phyloP scores from a whole-genome alignment of 805 yeast species.

The Kazachstania taianensis region DNA sequence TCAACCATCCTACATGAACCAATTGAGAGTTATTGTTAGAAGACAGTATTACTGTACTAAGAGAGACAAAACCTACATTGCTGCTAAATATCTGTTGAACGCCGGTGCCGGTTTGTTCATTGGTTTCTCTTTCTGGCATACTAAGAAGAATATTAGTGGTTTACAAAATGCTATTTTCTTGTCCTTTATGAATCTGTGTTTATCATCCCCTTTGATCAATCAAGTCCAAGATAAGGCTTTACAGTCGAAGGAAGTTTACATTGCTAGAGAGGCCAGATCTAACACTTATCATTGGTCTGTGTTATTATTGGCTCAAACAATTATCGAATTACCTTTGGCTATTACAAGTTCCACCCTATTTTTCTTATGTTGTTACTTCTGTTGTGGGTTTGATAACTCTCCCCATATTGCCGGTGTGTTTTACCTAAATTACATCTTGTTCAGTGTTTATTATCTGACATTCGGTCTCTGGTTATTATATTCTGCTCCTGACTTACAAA shows the following conservation, averaged over 20 bases:
- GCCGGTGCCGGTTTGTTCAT: constrained; percentile 51
- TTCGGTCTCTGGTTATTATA: constrained; percentile 44
- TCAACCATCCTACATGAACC: constrained; percentile 36
- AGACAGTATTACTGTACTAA: constrained; percentile 40
- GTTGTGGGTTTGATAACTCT: constrained; percentile 33
- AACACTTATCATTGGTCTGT: constrained; percentile 68
- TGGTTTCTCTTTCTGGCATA: constrained; percentile 66
- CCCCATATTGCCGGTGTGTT: constrained; percentile 43
- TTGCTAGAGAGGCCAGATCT: constrained; percentile 62
- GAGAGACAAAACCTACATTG: constrained; percentile 54
- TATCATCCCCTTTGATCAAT: constrained; percentile 49
- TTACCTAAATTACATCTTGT: constrained; percentile 34
- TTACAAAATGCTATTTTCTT: constrained; percentile 54
- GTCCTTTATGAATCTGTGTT: constrained; percentile 48
- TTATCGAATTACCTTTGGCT: constrained; percentile 56
- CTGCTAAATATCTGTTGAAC: constrained; percentile 46
- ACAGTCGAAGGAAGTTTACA: constrained; percentile 50
- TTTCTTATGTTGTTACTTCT: constrained; percentile 44
- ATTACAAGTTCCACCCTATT: constrained; percentile 39
- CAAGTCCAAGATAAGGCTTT: constrained; percentile 57
- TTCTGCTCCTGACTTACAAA: constrained; percentile 56
- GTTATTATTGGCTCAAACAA: constrained; percentile 42
- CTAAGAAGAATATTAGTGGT: constrained; percentile 43
- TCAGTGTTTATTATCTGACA: constrained; percentile 35
- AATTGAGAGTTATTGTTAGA: constrained; percentile 32